Conservation (phyloP, 805 yeast species). For the Saccharomyces kudriavzevii region DNA sequence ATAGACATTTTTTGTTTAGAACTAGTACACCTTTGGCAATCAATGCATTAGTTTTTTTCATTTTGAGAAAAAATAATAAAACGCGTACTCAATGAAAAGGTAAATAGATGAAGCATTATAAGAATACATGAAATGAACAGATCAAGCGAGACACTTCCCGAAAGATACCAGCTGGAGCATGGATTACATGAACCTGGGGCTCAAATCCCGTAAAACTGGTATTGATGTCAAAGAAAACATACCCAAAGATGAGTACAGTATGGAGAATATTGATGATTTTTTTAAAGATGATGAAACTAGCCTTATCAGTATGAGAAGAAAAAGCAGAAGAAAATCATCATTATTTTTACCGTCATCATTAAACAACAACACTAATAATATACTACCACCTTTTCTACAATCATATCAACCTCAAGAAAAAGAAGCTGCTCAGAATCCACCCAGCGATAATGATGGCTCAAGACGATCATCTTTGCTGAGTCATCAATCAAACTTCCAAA, state of each 20-base stretch:
- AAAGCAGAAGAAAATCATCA: slow-evolving; percentile 20
- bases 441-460: background rate
- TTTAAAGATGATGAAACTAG: slow-evolving; percentile 38
- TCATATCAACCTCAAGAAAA: slow-evolving; percentile 5
- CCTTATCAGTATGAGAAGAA: slow-evolving; percentile 7
- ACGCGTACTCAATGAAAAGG: background rate
- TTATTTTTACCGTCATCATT: slow-evolving; percentile 4
- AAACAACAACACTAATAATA: background rate
- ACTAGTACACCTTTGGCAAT: background rate
- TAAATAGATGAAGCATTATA: background rate
- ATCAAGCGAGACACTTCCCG: background rate
- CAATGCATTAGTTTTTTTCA: background rate
- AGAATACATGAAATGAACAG: background rate
- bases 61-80: background rate
- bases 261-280: slow-evolving; percentile 47
- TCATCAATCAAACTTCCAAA: background rate
- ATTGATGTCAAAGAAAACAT: slow-evolving; percentile 10
- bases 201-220: slow-evolving; percentile 62
- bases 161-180: slow-evolving; percentile 10
- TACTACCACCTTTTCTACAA: background rate
- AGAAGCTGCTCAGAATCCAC: background rate
- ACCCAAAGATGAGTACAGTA: slow-evolving; percentile 13
- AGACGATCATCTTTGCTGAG: slow-evolving; percentile 1
- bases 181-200: slow-evolving; percentile 45
- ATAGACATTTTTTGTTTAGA: background rate